Evolutionary conservation across 2,329 filamentous ascomycete genomes (phyloP), one percentile per base, ranked within the genome.

Genomic region (Colletotrichum sp.): DNA sequence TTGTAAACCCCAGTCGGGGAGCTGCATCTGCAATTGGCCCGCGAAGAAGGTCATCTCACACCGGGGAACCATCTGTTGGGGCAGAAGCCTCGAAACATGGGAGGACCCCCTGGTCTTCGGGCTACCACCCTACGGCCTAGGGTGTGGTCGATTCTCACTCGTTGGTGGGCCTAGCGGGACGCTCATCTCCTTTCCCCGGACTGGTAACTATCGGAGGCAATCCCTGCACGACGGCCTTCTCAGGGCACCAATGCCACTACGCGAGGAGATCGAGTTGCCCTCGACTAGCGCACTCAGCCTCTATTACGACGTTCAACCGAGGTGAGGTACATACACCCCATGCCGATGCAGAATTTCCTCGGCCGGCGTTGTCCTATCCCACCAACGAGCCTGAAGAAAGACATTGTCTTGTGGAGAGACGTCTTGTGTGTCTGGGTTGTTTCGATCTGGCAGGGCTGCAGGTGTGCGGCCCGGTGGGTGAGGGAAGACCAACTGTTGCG

Each of bases 271-370:
- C 51, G 15, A 31, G 29, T 21, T 62, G 59, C 21, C 43, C n/a
- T 57, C 21, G 33, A n/a, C 21, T 61, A 59, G 29, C 33, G 36
- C 24, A 47, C 63, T 59, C 54, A 67, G 63, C 63, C 69, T 70
- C 54, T 67, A 61, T 67, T 61, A n/a, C 63, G 63, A 70, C 29
- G 36, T 70, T 58, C 63, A 51, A 27, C 59, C 59, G 59, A 62
- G 33, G 33, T 62, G 33, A 38, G 62, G 29, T 16, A 59, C 24
- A 27, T 27, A 27, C 43, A 47, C 43, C n/a, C 69, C 69, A 61
- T 70, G 68, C 15, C 13, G 54, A 29, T 31, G 57, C 57, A 59
- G 29, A 33, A 31, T 33, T 33, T 31, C 57, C 57, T 31, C 24
- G 16, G 27, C 21, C 18, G 54, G 47, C 64, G 36, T 16, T 27